These are phyloP conservation scores for Cadophora gregata DNA, from an alignment of 2,329 filamentous ascomycete species.

Conservation along the genomic window DNA sequence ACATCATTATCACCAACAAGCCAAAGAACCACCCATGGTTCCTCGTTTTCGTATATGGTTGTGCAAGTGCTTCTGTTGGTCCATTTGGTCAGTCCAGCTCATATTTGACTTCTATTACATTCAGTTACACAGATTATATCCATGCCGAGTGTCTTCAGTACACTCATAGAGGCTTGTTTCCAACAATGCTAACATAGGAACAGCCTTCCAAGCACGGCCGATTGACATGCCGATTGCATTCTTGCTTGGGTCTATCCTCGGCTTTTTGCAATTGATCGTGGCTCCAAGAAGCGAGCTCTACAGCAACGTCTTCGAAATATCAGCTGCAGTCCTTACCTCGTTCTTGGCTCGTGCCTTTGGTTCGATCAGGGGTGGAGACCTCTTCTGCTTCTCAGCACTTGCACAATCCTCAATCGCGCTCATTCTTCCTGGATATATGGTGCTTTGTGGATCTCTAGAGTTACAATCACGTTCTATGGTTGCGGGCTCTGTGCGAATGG, in stretches of 20 bases:
- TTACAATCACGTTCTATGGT: conserved; percentile 61
- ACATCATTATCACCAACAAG: conserved; percentile 56
- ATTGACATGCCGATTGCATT: conserved; percentile 78
- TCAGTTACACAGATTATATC: neutral
- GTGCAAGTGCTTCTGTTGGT: conserved; percentile 73
- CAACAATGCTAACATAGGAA: conserved; percentile 21
- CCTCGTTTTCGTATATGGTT: conserved; percentile 68
- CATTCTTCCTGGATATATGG: conserved; percentile 69
- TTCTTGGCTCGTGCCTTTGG: conserved; percentile 68
- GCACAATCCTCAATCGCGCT: conserved; percentile 70
- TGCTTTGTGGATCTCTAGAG: conserved; percentile 62
- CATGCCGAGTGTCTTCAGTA: neutral
- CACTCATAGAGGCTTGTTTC: neutral
- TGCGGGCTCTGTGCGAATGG: conserved; percentile 62
- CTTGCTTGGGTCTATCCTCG: conserved; percentile 71
- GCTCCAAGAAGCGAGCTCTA: conserved; percentile 73
- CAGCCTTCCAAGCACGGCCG: conserved; percentile 70
- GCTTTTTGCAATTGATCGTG: conserved; percentile 72
- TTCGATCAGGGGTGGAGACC: conserved; percentile 54
- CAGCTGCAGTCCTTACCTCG: conserved; percentile 64
- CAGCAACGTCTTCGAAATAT: conserved; percentile 69
- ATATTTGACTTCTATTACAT: neutral
- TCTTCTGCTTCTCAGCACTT: conserved; percentile 71
- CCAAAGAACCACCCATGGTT: conserved; percentile 58
- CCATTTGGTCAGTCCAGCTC: conserved; percentile 57